Base-by-base conservation (phyloP, 1,284 basidiomycete genomes). In the Chalciporus sp. region DNA sequence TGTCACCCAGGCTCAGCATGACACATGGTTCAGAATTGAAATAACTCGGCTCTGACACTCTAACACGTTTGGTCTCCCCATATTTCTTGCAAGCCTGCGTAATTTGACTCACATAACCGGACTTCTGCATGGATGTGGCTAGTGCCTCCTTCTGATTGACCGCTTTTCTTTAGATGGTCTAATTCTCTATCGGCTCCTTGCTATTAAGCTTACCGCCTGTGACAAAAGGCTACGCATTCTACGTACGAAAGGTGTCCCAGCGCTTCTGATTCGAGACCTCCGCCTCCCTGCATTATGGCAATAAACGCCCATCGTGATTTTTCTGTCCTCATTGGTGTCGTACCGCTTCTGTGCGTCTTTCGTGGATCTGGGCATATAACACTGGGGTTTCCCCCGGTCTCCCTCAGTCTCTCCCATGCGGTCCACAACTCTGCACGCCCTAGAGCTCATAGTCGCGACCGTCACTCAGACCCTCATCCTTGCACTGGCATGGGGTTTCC, bases 401-500 rank as follows among this genome's bases (percentile, higher is more conserved):
- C n/a, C 3, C 35, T 9, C 35, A 17, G 4, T 9, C 6, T 17
- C n/a, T n/a, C 7, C 35, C 5, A 37, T 56, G 53, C 10, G 50
- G 1, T 16, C 17, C 17, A 27, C 29, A 9, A 44, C 17, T 19
- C 40, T 39, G 16, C 47, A 51, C 1, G 5, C 40, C 14, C 27
- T 57, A 2, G 23, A 47, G 29, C 39, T 57, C 23, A n/a, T 14
- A 4, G 12, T 3, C 0, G 55, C 54, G 9, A 26, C 17, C 19
- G 17, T 29, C 7, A 49, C 44, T 17, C 57, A 60, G 37, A 49
- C 57, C 0, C 1, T 61, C 8, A 37, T 59, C 27, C 56, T 61
- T 33, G 40, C n/a, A 4, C 42, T 51, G 12, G 57, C n/a, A 1
- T 61, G 60, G 50, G 50, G 57, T 9, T 56, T 61, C 16, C 45